Conservation (phyloP, 495 filamentous ascomycete genomes). For the Apiosordaria backusii region DNA sequence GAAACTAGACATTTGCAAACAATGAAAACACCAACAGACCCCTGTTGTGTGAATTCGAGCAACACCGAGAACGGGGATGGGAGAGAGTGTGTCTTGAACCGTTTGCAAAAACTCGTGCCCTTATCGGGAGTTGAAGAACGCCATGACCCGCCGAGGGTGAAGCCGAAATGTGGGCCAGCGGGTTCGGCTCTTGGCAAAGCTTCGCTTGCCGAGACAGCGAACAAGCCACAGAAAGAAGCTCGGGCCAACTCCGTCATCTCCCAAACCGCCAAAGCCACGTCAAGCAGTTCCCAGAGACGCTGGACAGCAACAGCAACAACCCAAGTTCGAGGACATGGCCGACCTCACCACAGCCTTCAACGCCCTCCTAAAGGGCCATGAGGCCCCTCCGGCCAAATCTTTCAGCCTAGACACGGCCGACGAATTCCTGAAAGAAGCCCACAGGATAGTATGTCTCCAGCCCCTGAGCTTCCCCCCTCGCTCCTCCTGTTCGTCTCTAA, state of each 20-base stretch:
- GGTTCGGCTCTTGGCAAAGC: background rate
- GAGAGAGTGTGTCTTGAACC: background rate
- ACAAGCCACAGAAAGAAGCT: background rate
- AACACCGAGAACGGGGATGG: background rate
- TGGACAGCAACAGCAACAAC: background rate
- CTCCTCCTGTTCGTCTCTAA: background rate
- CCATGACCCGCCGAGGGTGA: background rate
- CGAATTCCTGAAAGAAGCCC: constrained; percentile 93
- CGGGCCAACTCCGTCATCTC: background rate
- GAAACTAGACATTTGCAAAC: background rate
- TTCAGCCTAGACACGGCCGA: constrained; percentile 58
- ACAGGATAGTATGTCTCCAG: constrained; percentile 69
- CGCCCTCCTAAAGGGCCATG: constrained; percentile 58
- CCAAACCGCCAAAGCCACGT: background rate
- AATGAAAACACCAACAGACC: background rate
- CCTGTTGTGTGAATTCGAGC: background rate
- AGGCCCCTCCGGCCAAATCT: constrained; percentile 40
- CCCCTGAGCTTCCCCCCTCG: background rate
- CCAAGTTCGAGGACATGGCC: constrained; percentile 45
- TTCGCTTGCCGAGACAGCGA: background rate
- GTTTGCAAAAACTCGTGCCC: no score
- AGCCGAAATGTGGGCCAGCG: background rate
- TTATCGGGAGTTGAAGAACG: background rate
- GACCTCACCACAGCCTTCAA: constrained; percentile 72
- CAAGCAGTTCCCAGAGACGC: no score